Percentiles rank a stretch among this genome's conserved stretches.
phyloP scores from a whole-genome alignment of 805 yeast genomes.

The Candida morakotiae region DNA sequence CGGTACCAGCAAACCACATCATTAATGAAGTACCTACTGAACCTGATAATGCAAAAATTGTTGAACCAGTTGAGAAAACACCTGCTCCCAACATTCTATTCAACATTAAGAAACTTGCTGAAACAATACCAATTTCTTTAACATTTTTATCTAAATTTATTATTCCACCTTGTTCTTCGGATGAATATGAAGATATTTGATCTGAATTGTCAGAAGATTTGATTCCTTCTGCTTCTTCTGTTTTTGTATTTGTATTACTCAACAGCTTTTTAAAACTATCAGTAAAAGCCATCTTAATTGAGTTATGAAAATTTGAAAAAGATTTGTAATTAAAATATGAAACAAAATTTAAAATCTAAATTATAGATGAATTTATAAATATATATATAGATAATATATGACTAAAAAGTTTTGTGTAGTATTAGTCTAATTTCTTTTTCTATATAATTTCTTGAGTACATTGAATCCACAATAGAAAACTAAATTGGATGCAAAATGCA shows the following conservation, averaged over 20 bases:
- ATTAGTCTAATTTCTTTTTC: no score
- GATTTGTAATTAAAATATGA: background rate
- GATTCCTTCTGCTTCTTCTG: constrained; percentile 1
- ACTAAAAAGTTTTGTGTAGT: background rate
- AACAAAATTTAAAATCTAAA: background rate
- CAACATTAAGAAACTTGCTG: constrained; percentile 49
- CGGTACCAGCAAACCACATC: constrained; percentile 71
- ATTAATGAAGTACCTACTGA: constrained; percentile 70
- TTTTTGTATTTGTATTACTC: constrained; percentile 5
- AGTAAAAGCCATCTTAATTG: background rate
- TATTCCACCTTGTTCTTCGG: constrained; percentile 23
- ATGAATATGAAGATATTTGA: constrained; percentile 8
- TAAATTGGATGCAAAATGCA: no score
- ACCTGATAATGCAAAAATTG: constrained; percentile 55
- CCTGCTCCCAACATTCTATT: constrained; percentile 77
- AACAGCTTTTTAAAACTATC: constrained; percentile 2
- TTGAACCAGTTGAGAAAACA: constrained; percentile 63
- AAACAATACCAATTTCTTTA: constrained; percentile 42
- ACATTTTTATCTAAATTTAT: constrained; percentile 40
- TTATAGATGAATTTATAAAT: background rate
- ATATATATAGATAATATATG: background rate
- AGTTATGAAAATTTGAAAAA: no score
- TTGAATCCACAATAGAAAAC: background rate
- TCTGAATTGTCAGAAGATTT: constrained; percentile 5
- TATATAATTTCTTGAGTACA: no score